Evolutionary conservation across 2,329 filamentous ascomycete genomes (phyloP).

Genomic region (Aspergillus alliaceus): DNA sequence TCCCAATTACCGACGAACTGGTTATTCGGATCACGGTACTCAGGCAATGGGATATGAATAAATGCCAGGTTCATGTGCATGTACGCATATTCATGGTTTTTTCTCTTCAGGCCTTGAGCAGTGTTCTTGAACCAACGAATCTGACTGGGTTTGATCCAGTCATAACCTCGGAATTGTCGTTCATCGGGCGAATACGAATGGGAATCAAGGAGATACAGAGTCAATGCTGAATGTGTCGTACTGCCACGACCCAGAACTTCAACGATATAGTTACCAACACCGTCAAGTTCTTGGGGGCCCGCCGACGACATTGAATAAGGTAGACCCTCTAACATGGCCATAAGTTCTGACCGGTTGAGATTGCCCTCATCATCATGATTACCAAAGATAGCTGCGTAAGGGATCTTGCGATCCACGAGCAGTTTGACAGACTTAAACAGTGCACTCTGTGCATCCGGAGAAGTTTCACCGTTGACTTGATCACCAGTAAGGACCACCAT

Average conservation of each 20-base stretch:
- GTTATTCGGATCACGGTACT: conserved; percentile 68
- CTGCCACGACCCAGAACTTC: conserved; percentile 80
- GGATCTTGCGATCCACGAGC: conserved; percentile 82
- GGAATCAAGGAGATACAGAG: conserved; percentile 91
- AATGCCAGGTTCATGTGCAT: conserved; percentile 96
- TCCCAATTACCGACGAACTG: conserved; percentile 69
- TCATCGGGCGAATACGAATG: conserved; percentile 92
- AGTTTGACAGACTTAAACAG: conserved; percentile 91
- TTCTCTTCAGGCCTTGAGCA: conserved; percentile 69
- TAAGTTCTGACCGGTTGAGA: conserved; percentile 73
- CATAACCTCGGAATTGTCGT: conserved; percentile 84
- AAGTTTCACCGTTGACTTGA: conserved; percentile 90
- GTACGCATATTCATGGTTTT: conserved; percentile 81
- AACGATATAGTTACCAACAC: conserved; percentile 91
- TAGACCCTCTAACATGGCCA: conserved; percentile 81
- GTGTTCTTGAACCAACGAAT: conserved; percentile 92
- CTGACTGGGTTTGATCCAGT: conserved; percentile 93
- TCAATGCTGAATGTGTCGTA: conserved; percentile 84
- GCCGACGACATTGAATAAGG: conserved; percentile 86
- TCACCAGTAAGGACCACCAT: conserved; percentile 90
- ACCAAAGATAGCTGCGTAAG: conserved; percentile 91
- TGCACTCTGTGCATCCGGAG: conserved; percentile 86
- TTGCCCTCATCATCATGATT: conserved; percentile 95
- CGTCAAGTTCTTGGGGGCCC: conserved; percentile 80
- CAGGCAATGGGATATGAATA: conserved; percentile 93